These are phyloP conservation scores for Lobosporangium transversale DNA, from an alignment of 192 early-diverging fungal species.

Conservation along the genomic window DNA sequence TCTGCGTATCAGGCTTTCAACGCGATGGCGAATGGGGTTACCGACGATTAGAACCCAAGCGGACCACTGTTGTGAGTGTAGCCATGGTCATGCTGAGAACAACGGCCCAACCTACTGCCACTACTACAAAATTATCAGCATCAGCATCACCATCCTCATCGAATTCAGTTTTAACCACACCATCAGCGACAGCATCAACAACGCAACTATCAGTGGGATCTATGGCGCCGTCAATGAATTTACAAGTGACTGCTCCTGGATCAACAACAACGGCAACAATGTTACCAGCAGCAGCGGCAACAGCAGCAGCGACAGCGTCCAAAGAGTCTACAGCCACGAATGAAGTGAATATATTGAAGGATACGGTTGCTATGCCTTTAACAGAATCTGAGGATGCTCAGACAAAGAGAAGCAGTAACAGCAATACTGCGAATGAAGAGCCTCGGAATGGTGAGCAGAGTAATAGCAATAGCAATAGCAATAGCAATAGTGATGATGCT, in stretches of 20 bases:
- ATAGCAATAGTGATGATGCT: neutral
- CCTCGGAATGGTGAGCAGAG: too few relatives aligned
- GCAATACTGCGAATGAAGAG: too few relatives aligned
- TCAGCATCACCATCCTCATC: neutral
- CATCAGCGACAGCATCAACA: too few relatives aligned
- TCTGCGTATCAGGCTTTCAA: constrained; percentile 82
- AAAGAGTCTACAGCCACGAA: neutral
- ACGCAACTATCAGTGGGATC: too few relatives aligned
- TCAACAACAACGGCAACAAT: too few relatives aligned
- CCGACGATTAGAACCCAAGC: constrained; percentile 70
- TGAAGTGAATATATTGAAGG: neutral
- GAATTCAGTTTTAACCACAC: neutral
- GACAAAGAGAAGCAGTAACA: too few relatives aligned
- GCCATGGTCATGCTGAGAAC: constrained; percentile 75
- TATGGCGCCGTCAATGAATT: too few relatives aligned
- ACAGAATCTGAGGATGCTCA: neutral
- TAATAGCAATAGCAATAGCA: constrained; percentile 3
- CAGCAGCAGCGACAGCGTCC: neutral
- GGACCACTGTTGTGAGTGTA: constrained; percentile 73
- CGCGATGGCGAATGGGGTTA: constrained; percentile 78
- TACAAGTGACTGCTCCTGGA: too few relatives aligned
- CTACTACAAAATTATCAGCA: constrained; percentile 2
- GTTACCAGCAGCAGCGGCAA: neutral
- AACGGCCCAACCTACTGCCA: constrained; percentile 43
- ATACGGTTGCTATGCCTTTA: neutral